A percentile compares a stretch with the other conserved stretches of the same genome.
Conservation (phyloP, 768 basidiomycete genomes). For the Leccinum incarnatum region DNA sequence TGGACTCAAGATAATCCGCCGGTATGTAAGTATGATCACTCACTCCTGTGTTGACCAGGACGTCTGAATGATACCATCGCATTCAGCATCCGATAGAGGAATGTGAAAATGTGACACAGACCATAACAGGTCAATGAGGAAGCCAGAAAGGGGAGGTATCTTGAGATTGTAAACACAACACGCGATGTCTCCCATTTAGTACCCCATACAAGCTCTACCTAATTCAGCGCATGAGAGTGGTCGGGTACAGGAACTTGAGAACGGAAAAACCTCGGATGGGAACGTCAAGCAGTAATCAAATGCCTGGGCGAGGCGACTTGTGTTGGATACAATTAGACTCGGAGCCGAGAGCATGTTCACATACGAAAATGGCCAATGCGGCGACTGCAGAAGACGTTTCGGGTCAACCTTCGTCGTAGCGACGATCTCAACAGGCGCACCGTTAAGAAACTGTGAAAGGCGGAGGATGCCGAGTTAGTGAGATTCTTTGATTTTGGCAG, state of each 20-base stretch:
- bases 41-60: constrained; percentile 3
- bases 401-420: background rate
- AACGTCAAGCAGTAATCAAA: constrained; percentile 27
- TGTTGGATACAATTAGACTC: background rate
- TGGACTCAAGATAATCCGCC: background rate
- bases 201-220: constrained; percentile 26
- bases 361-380: constrained; percentile 17
- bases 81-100: background rate
- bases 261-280: constrained; percentile 16
- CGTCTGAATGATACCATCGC: constrained; percentile 1
- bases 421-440: constrained; percentile 1
- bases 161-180: constrained; percentile 25
- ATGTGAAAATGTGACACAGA: background rate
- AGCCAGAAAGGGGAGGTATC: constrained; percentile 27
- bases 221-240: background rate
- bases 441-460: constrained; percentile 17
- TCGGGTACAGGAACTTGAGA: background rate
- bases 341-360: background rate
- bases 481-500: background rate
- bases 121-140: constrained; percentile 19
- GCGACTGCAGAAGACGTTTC: constrained; percentile 11
- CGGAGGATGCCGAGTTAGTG: background rate
- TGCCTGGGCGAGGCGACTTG: constrained; percentile 1
- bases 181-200: constrained; percentile 24
- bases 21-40: background rate